These are phyloP conservation scores for Zelonia costaricensis DNA, from an alignment of 208 protist species.

Conservation along the genomic window DNA sequence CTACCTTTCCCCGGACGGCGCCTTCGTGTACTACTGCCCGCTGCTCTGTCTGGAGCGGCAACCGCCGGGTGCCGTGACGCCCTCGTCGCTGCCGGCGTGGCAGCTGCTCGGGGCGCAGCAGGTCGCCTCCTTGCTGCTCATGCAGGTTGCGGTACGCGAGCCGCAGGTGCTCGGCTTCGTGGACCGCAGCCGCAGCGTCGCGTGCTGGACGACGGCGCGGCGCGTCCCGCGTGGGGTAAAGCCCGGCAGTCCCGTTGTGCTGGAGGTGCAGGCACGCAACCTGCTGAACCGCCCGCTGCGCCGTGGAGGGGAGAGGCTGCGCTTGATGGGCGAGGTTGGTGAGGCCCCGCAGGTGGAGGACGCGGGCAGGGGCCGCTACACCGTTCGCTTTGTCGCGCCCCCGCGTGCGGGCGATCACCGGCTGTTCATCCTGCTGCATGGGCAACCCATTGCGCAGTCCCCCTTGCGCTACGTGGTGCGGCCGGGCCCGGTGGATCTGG, in stretches of 20 bases:
- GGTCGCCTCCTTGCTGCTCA: constrained; percentile 62
- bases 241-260: constrained; percentile 12
- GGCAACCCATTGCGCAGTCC: constrained; percentile 65
- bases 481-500: constrained; percentile 33
- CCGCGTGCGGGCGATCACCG: constrained; percentile 40
- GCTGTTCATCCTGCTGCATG: constrained; percentile 60
- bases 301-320: constrained; percentile 36
- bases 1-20: constrained; percentile 39
- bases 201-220: constrained; percentile 59
- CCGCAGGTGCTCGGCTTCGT: constrained; percentile 36
- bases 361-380: constrained; percentile 35
- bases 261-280: constrained; percentile 37
- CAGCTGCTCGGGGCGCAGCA: constrained; percentile 71
- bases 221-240: constrained; percentile 22
- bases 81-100: constrained; percentile 46
- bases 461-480: constrained; percentile 56
- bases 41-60: constrained; percentile 61
- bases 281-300: constrained; percentile 33
- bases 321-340: constrained; percentile 39
- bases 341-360: constrained; percentile 17
- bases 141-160: constrained; percentile 59
- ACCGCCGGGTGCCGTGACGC: constrained; percentile 14
- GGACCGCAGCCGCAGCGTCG: constrained; percentile 38
- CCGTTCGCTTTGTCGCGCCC: constrained; percentile 47
- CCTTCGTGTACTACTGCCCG: constrained; percentile 72